Evolutionary conservation across 192 early-diverging fungal genomes (phyloP), one percentile per base, ranked within the genome.

Genomic region (Diversispora epigaea): DNA sequence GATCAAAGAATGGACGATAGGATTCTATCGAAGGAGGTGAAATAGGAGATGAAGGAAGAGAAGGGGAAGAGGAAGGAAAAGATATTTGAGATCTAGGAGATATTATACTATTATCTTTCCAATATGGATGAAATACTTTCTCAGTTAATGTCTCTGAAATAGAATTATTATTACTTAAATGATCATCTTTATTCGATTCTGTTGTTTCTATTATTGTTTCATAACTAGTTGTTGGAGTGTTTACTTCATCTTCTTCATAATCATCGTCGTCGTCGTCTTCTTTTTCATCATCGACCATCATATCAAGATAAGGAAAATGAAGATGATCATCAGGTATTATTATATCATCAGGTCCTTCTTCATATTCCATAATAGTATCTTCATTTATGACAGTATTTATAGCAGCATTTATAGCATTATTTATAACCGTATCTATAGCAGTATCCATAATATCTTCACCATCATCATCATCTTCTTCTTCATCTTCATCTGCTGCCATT

Each of bases 21-120:
- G 12, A 21, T 17, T 57, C 55, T 19, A 57, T 19, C 10, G 55
- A 19, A 57, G n/a, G n/a, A 21, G n/a, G 14, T 4, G 50, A 54
- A 32, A 32, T 32, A 32, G 25, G 25, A 32, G 14, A 12, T n/a
- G n/a, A n/a, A n/a, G n/a, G n/a, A 25, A 0, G 57, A 60, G 57
- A 60, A 25, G n/a, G n/a, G n/a, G 61, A 32, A 6, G 61, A 14
- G 10, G 22, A 15, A 15, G 21, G 61, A 40, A 0, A 2, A 32
- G 25, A 32, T 32, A 32, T 32, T 32, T 32, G 25, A 32, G 25
- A 32, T 32, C 25, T 32, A 14, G 50, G n/a, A 54, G 8, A 6
- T 67, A 67, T 67, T 67, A 67, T 67, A 15, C 65, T 67, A 49
- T 67, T 67, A 67, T 67, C 65, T 47, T 67, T 67, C 65, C 65